Percentiles rank a stretch among this genome's conserved stretches.
phyloP scores from a whole-genome alignment of 495 filamentous ascomycete species.

The Talaromyces liani region DNA sequence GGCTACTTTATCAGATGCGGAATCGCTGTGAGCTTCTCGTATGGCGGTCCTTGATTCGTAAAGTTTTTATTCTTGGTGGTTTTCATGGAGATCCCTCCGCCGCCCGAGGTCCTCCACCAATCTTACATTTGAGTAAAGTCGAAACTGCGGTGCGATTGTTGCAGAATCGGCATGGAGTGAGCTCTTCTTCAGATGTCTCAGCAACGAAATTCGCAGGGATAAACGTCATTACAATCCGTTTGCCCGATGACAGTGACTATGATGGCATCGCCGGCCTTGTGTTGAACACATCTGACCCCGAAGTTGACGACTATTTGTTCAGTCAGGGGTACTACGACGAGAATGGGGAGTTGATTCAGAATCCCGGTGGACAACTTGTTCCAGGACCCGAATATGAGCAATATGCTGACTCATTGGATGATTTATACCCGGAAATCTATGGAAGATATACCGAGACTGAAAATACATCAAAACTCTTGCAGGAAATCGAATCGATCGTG shows the following conservation, averaged over 20 bases:
- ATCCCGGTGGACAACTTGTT: slow-evolving; percentile 19
- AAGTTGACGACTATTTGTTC: slow-evolving; percentile 28
- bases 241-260: slow-evolving; percentile 28
- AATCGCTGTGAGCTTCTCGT: slow-evolving; percentile 72
- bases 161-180: slow-evolving; percentile 20
- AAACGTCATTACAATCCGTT: slow-evolving; percentile 22
- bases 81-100: slow-evolving; percentile 39
- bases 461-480: slow-evolving; percentile 45
- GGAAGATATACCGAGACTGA: slow-evolving; percentile 23
- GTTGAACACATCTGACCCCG: slow-evolving; percentile 10
- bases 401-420: slow-evolving; percentile 32
- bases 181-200: background rate
- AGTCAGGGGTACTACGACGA: slow-evolving; percentile 30
- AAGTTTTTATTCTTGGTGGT: slow-evolving; percentile 60
- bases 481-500: slow-evolving; percentile 70
- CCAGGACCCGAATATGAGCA: slow-evolving; percentile 37
- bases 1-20: slow-evolving; percentile 62
- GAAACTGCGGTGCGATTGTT: slow-evolving; percentile 33
- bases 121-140: slow-evolving; percentile 35
- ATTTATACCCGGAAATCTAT: slow-evolving; percentile 31
- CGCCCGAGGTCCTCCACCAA: slow-evolving; percentile 36
- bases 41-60: slow-evolving; percentile 76
- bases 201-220: slow-evolving; percentile 11
- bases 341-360: slow-evolving; percentile 22
- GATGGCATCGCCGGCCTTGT: slow-evolving; percentile 12